These are phyloP conservation scores for Candida sanyaensis DNA, from an alignment of 1,139 yeast species.

Conservation along the genomic window DNA sequence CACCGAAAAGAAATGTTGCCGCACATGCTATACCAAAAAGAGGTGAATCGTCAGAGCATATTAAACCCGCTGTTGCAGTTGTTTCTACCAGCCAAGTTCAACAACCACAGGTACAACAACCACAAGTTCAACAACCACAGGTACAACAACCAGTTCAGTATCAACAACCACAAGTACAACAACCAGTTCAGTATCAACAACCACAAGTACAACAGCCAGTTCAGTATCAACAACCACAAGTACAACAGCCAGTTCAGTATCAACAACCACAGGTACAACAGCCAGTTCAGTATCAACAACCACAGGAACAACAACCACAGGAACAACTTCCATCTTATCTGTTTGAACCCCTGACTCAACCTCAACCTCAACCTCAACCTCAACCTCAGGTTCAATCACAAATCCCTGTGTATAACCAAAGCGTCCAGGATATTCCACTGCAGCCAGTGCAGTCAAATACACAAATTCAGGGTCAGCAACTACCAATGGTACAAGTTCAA, in stretches of 20 bases:
- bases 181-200: no score
- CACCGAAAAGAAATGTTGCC: conserved; percentile 38
- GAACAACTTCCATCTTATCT: conserved; percentile 1
- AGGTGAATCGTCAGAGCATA: conserved; percentile 14
- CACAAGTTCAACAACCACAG: neutral
- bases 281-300: no score
- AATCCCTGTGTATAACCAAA: conserved; percentile 3
- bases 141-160: conserved; percentile 7
- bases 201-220: no score
- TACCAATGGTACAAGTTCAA: conserved; percentile 9
- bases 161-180: conserved; percentile 6
- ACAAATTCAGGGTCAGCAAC: conserved; percentile 6
- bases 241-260: no score
- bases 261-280: no score
- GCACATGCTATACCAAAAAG: conserved; percentile 14
- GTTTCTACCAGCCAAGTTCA: conserved; percentile 3
- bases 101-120: conserved; percentile 9
- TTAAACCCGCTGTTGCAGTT: neutral
- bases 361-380: neutral
- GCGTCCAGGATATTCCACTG: conserved; percentile 7
- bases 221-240: no score
- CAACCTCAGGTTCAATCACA: conserved; percentile 9
- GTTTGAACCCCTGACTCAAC: conserved; percentile 4
- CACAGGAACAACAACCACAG: no score
- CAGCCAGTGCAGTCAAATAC: conserved; percentile 6